phyloP scores from a whole-genome alignment of 257 asterid genomes.

The Nyctanthes arbortristis region DNA sequence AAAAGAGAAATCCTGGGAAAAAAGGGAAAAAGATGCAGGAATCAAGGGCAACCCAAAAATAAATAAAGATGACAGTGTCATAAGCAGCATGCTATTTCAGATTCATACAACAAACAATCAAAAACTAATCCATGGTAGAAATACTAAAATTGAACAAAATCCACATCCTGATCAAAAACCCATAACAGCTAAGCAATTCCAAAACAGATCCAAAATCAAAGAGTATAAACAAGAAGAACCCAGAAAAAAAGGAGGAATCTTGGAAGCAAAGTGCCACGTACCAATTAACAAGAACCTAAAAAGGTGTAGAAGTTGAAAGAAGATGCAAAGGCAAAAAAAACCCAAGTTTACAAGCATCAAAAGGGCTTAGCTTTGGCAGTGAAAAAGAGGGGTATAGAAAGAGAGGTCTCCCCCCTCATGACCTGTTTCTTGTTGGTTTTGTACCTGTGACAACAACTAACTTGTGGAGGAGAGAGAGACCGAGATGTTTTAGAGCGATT shows the following conservation, averaged over 20 bases:
- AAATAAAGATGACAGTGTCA: constrained; percentile 7
- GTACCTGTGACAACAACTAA: neutral
- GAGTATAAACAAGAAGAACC: neutral
- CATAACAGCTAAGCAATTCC: neutral
- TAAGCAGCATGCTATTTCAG: neutral
- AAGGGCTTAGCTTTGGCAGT: neutral
- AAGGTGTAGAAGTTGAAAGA: neutral
- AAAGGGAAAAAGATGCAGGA: neutral
- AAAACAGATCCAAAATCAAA: neutral
- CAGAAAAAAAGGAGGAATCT: neutral
- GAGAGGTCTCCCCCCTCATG: neutral
- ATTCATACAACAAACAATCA: neutral
- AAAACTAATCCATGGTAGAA: neutral
- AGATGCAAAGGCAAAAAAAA: neutral
- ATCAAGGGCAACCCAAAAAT: constrained; percentile 23
- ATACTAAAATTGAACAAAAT: neutral
- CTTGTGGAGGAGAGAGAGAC: neutral
- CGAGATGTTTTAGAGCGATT: neutral
- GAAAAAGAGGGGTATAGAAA: neutral
- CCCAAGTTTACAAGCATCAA: neutral
- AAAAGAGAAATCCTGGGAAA: neutral
- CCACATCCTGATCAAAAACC: neutral
- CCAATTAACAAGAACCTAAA: neutral
- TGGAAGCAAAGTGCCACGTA: neutral
- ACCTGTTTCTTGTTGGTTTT: constrained; percentile 6